phyloP scores from a whole-genome alignment of 306 rosid species.

The Prunus salicina region DNA sequence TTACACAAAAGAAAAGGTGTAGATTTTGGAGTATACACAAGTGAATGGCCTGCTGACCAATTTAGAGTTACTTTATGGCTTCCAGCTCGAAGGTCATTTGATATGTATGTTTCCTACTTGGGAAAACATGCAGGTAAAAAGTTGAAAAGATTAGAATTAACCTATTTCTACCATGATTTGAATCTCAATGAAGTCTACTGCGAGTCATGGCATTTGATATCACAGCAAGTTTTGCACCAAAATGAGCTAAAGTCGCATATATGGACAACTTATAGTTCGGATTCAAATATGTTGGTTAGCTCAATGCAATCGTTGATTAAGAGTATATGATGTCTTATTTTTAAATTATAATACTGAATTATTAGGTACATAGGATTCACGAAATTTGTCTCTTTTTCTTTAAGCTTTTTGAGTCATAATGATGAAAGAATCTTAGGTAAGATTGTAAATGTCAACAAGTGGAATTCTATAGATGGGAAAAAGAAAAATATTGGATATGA shows the following conservation, averaged over 20 bases:
- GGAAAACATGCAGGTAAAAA: slow-evolving; percentile 1
- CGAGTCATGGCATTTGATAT: not conserved
- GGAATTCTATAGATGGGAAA: not conserved
- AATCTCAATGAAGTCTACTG: not conserved
- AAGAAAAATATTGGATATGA: not conserved
- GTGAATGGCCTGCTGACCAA: not conserved
- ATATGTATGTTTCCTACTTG: not conserved
- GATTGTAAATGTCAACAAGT: not conserved
- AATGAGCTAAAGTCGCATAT: not conserved
- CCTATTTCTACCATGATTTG: not conserved
- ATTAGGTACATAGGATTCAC: not conserved
- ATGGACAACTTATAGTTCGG: not conserved
- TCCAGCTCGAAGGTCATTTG: slow-evolving; percentile 1
- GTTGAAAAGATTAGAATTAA: not conserved
- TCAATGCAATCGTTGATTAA: too few species aligned
- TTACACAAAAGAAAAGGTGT: not conserved
- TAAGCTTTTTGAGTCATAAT: not conserved
- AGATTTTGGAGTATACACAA: not conserved
- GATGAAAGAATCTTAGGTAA: not conserved
- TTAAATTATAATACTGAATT: too few species aligned
- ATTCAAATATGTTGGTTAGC: not conserved
- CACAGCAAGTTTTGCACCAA: not conserved
- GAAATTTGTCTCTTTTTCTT: not conserved
- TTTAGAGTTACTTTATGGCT: not conserved
- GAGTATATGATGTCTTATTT: too few species aligned